phyloP scores from a whole-genome alignment of 1,284 basidiomycete genomes.

The Mycena sp. region DNA sequence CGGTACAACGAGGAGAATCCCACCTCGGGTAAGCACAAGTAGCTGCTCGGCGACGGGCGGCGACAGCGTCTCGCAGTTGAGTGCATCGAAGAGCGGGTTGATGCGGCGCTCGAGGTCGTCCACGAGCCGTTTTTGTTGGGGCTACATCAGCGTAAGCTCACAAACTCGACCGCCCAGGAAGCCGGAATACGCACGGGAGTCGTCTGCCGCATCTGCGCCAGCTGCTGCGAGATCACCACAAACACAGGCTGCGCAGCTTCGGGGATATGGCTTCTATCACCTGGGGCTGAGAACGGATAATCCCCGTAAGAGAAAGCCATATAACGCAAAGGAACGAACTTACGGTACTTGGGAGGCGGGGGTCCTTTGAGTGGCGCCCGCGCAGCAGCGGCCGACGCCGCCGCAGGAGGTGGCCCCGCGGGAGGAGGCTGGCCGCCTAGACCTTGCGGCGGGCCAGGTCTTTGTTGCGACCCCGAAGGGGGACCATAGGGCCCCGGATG shows the following conservation, averaged over 20 bases:
- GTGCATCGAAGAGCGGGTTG: constrained; percentile 87
- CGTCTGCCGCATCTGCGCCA: constrained; percentile 73
- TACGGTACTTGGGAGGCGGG: constrained; percentile 86
- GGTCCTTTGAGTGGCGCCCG: constrained; percentile 51
- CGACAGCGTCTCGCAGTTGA: constrained; percentile 93
- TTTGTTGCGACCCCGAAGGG: constrained; percentile 40
- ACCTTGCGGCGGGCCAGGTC: constrained; percentile 46
- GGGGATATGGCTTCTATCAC: constrained; percentile 93
- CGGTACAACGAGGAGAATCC: constrained; percentile 34
- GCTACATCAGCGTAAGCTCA: constrained; percentile 39
- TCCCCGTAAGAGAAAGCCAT: constrained; percentile 6
- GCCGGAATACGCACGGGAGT: constrained; percentile 66
- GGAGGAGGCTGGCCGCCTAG: constrained; percentile 43
- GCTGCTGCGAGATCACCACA: constrained; percentile 68
- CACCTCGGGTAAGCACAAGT: constrained; percentile 73
- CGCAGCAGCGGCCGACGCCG: constrained; percentile 30
- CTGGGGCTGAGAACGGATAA: constrained; percentile 66
- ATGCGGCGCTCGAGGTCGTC: constrained; percentile 92
- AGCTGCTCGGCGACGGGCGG: constrained; percentile 75
- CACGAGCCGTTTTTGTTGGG: constrained; percentile 84
- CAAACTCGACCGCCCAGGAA: not conserved
- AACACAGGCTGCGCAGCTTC: constrained; percentile 75
- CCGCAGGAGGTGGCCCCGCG: constrained; percentile 34
- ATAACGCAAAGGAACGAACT: constrained; percentile 46
- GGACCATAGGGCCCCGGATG: constrained; percentile 44